Conservation (phyloP, 345 rosid species). For the Arabis alpina region DNA sequence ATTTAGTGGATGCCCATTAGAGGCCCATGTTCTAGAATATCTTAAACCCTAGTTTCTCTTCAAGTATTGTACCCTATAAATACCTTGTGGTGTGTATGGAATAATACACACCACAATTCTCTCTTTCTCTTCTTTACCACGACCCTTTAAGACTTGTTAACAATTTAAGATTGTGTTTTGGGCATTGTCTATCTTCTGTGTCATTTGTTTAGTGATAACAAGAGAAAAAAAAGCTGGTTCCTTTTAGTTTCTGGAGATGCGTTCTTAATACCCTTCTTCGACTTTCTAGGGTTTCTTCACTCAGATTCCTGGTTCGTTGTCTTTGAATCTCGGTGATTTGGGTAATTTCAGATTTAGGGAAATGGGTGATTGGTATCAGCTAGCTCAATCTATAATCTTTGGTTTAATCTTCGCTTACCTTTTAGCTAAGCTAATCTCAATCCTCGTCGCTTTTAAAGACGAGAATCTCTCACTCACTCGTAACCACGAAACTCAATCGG, state of each 20-base stretch:
- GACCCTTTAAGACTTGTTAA: no score
- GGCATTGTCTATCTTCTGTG: no score
- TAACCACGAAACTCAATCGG: conserved; percentile 18
- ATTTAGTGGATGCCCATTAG: no score
- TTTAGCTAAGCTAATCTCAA: conserved; percentile 84
- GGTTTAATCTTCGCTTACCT: conserved; percentile 88
- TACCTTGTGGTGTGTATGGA: no score
- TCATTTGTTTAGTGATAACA: conserved; percentile 6
- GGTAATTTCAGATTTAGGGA: conserved; percentile 7
- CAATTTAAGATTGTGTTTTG: no score
- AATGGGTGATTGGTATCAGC: conserved; percentile 71
- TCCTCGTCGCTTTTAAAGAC: conserved; percentile 74
- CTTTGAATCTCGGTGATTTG: background rate
- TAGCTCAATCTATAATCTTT: conserved; percentile 67
- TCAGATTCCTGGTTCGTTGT: background rate
- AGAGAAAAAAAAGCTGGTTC: conserved; percentile 24
- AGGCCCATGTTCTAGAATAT: no score
- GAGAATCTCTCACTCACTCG: conserved; percentile 76
- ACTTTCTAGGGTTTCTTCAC: background rate
- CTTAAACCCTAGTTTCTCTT: no score
- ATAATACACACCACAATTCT: no score
- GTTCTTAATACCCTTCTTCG: conserved; percentile 10
- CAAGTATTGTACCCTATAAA: no score
- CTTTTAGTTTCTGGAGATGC: conserved; percentile 22
- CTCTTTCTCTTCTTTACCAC: no score